Percentiles rank a stretch among this genome's conserved stretches.
Evolutionary conservation across 306 rosid species (phyloP).

Genomic region (Cucurbita argyrosperma): DNA sequence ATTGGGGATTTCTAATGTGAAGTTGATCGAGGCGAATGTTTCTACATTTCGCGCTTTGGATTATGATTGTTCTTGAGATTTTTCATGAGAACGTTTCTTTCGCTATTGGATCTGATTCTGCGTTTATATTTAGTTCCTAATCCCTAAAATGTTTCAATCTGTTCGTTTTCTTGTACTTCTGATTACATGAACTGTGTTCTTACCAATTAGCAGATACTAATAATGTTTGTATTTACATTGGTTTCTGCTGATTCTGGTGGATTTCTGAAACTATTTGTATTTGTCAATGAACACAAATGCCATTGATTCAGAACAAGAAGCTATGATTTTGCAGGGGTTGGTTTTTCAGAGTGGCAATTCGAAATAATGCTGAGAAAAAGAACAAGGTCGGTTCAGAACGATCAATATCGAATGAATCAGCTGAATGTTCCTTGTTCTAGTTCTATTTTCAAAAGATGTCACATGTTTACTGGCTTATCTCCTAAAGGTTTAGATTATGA

Average conservation of each 20-base stretch:
- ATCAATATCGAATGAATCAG: constrained; percentile 47
- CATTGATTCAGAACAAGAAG: not conserved
- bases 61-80: not conserved
- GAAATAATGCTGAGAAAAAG: constrained; percentile 75
- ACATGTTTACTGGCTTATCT: constrained; percentile 48
- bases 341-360: not conserved
- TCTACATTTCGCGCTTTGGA: not conserved
- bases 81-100: not conserved
- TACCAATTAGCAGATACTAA: not conserved
- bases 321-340: not conserved
- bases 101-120: not conserved
- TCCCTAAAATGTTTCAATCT: not conserved
- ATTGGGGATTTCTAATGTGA: too few species aligned
- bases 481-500: constrained; percentile 53
- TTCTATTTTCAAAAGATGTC: constrained; percentile 44
- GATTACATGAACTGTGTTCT: not conserved
- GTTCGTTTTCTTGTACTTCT: not conserved
- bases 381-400: constrained; percentile 58
- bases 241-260: not conserved
- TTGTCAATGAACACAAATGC: not conserved
- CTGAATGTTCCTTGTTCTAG: constrained; percentile 23
- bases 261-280: not conserved
- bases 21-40: not conserved
- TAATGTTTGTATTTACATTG: not conserved
- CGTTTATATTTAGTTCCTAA: not conserved